Conservation (phyloP, 768 basidiomycete genomes). For the Suillus weaverae region DNA sequence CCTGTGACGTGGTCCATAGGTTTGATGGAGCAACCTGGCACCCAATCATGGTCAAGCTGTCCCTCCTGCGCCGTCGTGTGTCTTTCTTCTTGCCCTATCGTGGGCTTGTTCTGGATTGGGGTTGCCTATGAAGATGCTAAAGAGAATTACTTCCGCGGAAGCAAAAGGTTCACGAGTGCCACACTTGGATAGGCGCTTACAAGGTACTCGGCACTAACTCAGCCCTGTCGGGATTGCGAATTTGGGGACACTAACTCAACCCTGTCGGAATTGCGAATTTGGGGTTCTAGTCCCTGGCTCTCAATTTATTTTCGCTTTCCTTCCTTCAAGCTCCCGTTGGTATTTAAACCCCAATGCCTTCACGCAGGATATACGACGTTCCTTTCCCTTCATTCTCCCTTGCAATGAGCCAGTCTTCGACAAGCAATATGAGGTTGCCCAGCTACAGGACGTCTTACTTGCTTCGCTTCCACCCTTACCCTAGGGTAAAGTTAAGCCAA, state of each 20-base stretch:
- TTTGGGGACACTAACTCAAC: slow-evolving; percentile 7
- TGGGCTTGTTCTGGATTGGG: background rate
- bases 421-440: slow-evolving; percentile 11
- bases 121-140: background rate
- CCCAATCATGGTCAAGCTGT: slow-evolving; percentile 13
- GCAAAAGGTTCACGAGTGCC: slow-evolving; percentile 2
- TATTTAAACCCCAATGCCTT: slow-evolving; percentile 8
- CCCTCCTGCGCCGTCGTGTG: background rate
- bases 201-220: slow-evolving; percentile 1
- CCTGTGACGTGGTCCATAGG: background rate
- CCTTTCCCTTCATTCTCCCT: background rate
- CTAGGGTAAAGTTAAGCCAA: slow-evolving; percentile 20
- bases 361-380: background rate
- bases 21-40: slow-evolving; percentile 12
- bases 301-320: slow-evolving; percentile 8
- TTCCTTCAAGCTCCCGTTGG: background rate
- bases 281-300: background rate
- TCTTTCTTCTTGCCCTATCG: background rate
- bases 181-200: slow-evolving; percentile 4
- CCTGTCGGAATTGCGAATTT: slow-evolving; percentile 11
- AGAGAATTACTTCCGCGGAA: slow-evolving; percentile 2
- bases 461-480: slow-evolving; percentile 30
- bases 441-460: slow-evolving; percentile 31
- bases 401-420: slow-evolving; percentile 18
- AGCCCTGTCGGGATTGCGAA: slow-evolving; percentile 5